phyloP scores from a whole-genome alignment of 805 yeast species.

The Nakazawaea ernobii region DNA sequence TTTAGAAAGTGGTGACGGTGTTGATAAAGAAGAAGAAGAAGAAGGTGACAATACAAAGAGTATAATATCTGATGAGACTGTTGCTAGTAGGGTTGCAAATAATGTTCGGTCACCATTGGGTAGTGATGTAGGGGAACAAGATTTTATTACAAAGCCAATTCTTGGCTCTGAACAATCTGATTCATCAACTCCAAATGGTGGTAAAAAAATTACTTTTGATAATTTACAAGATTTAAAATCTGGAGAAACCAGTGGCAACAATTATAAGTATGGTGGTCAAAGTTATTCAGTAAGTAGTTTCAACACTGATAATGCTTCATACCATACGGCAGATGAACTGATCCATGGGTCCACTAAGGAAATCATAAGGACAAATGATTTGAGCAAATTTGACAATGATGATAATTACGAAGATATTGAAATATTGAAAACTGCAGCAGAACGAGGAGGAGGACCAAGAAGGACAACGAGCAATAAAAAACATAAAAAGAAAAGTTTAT shows the following conservation, averaged over 20 bases:
- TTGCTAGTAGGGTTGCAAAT: background rate
- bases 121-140: background rate
- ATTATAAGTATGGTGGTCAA: background rate
- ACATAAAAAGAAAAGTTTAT: conserved; percentile 10
- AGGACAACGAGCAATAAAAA: conserved; percentile 3
- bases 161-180: too few relatives aligned
- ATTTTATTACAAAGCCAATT: conserved; percentile 3
- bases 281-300: conserved; percentile 5
- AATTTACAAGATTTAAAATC: background rate
- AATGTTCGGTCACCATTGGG: background rate
- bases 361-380: conserved; percentile 3
- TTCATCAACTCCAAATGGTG: background rate
- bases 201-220: background rate
- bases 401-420: conserved; percentile 14
- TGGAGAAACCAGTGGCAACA: background rate
- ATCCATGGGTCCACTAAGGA: background rate
- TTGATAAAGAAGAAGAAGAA: too few relatives aligned
- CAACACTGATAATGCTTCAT: conserved; percentile 10
- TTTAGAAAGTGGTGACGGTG: background rate
- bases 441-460: background rate
- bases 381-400: conserved; percentile 5
- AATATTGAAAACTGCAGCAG: background rate
- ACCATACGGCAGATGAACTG: conserved; percentile 18
- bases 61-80: background rate
- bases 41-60: background rate